phyloP scores from a whole-genome alignment of 345 rosid species.

The Theobroma cacao region DNA sequence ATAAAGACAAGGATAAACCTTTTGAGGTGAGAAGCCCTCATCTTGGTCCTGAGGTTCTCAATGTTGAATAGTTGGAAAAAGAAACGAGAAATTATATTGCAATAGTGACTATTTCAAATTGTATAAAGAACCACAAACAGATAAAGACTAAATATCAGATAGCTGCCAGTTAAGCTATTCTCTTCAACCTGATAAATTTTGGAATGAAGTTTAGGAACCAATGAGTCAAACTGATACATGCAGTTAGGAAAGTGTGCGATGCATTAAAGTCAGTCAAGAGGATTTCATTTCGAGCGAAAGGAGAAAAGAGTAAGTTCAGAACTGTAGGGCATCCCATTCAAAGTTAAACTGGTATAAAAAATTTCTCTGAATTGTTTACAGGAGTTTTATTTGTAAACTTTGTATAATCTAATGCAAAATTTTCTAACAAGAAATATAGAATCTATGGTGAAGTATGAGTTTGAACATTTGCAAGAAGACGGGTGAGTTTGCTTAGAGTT shows the following conservation, averaged over 20 bases:
- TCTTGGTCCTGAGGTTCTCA: not conserved
- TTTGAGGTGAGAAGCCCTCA: not conserved
- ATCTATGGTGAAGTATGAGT: constrained; percentile 64
- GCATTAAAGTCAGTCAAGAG: not conserved
- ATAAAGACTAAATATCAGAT: not conserved
- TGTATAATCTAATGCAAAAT: constrained; percentile 43
- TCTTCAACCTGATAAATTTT: not conserved
- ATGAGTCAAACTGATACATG: not conserved
- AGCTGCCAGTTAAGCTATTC: not conserved
- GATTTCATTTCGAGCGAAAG: not conserved
- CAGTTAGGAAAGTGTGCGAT: not conserved
- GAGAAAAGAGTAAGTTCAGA: not conserved
- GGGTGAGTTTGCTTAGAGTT: constrained; percentile 78
- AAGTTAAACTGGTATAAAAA: constrained; percentile 1
- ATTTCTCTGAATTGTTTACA: constrained; percentile 32
- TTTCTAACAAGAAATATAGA: constrained; percentile 34
- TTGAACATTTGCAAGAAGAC: constrained; percentile 75
- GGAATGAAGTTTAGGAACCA: not conserved
- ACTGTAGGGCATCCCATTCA: constrained; percentile 1
- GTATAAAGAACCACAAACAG: not conserved
- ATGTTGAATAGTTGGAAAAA: not conserved
- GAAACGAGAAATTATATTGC: not conserved
- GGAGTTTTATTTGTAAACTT: constrained; percentile 36
- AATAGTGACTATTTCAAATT: not conserved
- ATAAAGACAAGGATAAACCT: not conserved